These are phyloP conservation scores for Gillenia trifoliata DNA, from an alignment of 306 rosid species.

Conservation along the genomic window DNA sequence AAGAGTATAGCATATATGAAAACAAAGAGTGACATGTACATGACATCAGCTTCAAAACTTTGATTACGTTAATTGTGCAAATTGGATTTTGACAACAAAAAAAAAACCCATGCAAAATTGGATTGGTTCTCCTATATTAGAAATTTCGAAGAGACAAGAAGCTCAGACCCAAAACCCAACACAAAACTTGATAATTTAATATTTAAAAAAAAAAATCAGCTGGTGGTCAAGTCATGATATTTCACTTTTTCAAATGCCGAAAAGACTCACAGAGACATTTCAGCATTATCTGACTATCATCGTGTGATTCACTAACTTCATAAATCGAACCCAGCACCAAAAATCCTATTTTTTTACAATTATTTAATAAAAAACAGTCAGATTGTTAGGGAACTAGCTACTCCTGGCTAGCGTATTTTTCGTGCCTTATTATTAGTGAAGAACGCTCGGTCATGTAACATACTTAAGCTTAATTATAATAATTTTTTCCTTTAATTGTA, in stretches of 20 bases:
- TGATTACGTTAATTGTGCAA: slow-evolving; percentile 7
- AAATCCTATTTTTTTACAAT: too few relatives aligned
- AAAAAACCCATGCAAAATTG: not conserved
- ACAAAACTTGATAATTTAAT: not conserved
- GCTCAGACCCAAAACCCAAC: not conserved
- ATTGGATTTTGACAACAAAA: too few relatives aligned
- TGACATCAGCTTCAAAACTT: not conserved
- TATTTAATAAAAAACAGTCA: not conserved
- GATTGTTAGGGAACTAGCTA: not conserved
- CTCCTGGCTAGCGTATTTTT: not conserved
- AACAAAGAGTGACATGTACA: not conserved
- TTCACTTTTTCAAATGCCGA: too few relatives aligned
- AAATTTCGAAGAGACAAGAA: not conserved
- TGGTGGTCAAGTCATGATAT: too few relatives aligned
- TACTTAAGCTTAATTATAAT: not conserved
- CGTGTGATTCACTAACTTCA: too few relatives aligned
- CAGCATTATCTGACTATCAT: too few relatives aligned
- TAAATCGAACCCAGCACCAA: too few relatives aligned
- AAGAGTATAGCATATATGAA: not conserved
- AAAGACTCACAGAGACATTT: too few relatives aligned
- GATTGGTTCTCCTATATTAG: not conserved
- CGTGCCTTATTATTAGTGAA: not conserved
- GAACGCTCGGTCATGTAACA: not conserved
- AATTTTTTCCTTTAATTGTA: not conserved
- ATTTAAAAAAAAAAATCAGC: too few relatives aligned